Conservation (phyloP, 495 filamentous ascomycete genomes). For the Penicillium odoratum region DNA sequence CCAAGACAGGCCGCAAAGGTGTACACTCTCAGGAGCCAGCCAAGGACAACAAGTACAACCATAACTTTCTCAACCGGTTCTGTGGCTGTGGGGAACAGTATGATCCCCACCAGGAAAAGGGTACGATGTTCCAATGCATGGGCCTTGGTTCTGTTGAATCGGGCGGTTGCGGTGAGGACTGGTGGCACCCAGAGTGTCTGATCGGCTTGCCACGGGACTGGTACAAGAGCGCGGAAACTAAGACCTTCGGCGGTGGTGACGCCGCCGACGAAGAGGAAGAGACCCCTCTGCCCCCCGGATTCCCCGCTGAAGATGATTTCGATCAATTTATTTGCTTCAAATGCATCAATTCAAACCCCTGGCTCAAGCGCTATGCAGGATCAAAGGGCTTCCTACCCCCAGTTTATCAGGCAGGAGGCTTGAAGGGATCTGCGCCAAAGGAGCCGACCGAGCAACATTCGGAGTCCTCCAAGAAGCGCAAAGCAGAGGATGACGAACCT, state of each 20-base stretch:
- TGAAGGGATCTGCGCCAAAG: slow-evolving; percentile 16
- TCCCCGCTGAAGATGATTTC: slow-evolving; percentile 86
- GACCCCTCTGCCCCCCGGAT: slow-evolving; percentile 71
- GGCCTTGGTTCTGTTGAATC: slow-evolving; percentile 76
- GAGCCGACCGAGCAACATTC: slow-evolving; percentile 15
- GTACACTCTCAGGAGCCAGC: slow-evolving; percentile 73
- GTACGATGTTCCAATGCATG: slow-evolving; percentile 99
- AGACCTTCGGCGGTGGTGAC: slow-evolving; percentile 37
- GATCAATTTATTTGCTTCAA: slow-evolving; percentile 91
- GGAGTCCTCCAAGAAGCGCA: slow-evolving; percentile 67
- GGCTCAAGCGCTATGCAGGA: slow-evolving; percentile 91
- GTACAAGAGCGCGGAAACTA: slow-evolving; percentile 43
- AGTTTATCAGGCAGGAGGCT: slow-evolving; percentile 48
- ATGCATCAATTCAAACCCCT: slow-evolving; percentile 83
- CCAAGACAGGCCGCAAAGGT: slow-evolving; percentile 70
- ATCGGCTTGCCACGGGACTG: slow-evolving; percentile 68
- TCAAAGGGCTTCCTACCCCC: slow-evolving; percentile 77
- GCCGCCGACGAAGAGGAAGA: slow-evolving; percentile 48
- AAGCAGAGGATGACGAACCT: slow-evolving; percentile 59
- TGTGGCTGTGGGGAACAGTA: slow-evolving; percentile 89
- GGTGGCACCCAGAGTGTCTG: slow-evolving; percentile 97
- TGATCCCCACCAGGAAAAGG: slow-evolving; percentile 80
- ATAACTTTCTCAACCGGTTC: slow-evolving; percentile 91
- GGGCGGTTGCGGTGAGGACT: slow-evolving; percentile 95
- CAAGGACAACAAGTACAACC: slow-evolving; percentile 81